These are phyloP conservation scores for Moricandia arvensis DNA, from an alignment of 345 rosid genomes.

Conservation along the genomic window DNA sequence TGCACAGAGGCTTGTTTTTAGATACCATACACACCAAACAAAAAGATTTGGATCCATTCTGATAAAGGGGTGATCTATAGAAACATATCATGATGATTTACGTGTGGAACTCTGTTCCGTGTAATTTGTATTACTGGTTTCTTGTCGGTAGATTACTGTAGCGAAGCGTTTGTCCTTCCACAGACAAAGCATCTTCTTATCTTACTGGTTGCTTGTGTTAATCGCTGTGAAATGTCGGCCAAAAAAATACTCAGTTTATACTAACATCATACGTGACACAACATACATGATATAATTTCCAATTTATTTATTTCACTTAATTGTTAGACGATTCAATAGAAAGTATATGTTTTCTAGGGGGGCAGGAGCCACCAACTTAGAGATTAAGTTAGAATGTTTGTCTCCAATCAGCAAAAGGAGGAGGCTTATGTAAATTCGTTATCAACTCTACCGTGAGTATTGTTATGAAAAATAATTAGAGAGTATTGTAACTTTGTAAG, in stretches of 20 bases:
- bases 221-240: conserved; percentile 25
- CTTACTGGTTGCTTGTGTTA: conserved; percentile 15
- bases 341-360: background rate
- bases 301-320: background rate
- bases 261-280: too few species aligned
- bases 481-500: background rate
- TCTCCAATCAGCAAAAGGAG: background rate
- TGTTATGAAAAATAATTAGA: background rate
- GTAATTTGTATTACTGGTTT: conserved; percentile 12
- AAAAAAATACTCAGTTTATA: too few species aligned
- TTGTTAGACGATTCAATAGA: background rate
- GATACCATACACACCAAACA: background rate
- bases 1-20: conserved; percentile 4
- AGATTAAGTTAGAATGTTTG: background rate
- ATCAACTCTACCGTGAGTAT: background rate
- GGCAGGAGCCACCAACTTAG: background rate
- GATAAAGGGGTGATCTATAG: background rate
- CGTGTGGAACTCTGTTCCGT: conserved; percentile 31
- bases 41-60: conserved; percentile 13
- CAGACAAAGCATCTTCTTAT: conserved; percentile 22
- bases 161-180: conserved; percentile 11
- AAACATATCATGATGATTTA: conserved; percentile 6
- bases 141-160: conserved; percentile 21
- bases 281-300: background rate
- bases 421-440: background rate